Evolutionary conservation across 2,329 filamentous ascomycete species (phyloP), one percentile per base, ranked within the genome.

Genomic region (Ophiostoma australiae): DNA sequence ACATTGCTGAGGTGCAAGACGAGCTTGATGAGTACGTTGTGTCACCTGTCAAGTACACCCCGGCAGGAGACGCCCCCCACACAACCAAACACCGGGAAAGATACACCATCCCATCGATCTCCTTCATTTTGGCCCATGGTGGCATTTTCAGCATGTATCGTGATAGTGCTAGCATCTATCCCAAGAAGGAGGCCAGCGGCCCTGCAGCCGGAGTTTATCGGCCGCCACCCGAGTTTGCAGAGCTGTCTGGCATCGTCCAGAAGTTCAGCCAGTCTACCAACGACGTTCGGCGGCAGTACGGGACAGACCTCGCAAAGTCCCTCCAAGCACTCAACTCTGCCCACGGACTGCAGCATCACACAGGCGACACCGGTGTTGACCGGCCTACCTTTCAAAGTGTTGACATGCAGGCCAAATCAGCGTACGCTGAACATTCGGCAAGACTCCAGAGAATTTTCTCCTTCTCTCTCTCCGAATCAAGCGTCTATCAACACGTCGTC

Each of bases 1-100:
- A 87, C 73, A 72, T 87, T 0, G 70, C 78, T 11, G 63, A 79
- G 35, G 80, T 85, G 0, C 84, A 87, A 69, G 6, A 66, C 2
- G 39, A 23, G 2, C 1, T 72, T 2, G 8, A 39, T 7, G 8
- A 23, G n/a, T 41, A 13, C 13, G 20, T 7, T 7, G 55, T 41
- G 17, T 11, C 13, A 6, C 63, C 35, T 39, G 35, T 5, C 4
- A 27, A 39, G 20, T 20, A 8, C 17, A 15, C 20, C 4, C 17
- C 63, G 4, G 7, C 33, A 11, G 11, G 7, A 13, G 10, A 27
- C 8, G 8, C 35, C n/a, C 3, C n/a, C 7, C 20, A 23, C 7
- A 11, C 11, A 13, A 17, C 20, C 2, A 8, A 13, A 17, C 35
- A 4, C 1, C 35, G 20, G 33, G 17, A 37, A 10, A 39, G 6